Base-by-base conservation (phyloP, 1,284 basidiomycete genomes). In the Lentinula novae-zelandiae region DNA sequence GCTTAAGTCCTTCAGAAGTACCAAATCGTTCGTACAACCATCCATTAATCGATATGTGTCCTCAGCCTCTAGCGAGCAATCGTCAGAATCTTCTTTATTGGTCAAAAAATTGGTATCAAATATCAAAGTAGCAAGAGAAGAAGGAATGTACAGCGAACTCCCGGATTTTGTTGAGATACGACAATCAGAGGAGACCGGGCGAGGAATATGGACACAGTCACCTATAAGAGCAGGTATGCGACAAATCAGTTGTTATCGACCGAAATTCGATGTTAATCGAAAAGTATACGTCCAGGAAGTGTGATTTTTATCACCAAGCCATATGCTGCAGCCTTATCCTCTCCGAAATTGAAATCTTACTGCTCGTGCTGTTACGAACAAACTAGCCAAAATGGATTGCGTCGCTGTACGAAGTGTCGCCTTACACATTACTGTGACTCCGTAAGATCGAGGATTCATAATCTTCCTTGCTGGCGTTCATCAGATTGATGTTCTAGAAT, bases 361-460 rank as follows among this genome's bases (percentile, higher is more conserved):
- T 96, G 94, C 67, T 90, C 90, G 0, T 76, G 75, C 9, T 96
- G 94, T 67, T 82, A 82, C 50, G 75, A 73, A 0, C 69, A 75
- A 1, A 67, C 77, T 13, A 65, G 71, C 0, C 48, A 66, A 1
- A 57, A 71, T 8, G 73, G 75, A 0, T 68, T 90, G 62, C 86
- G 83, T 67, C 78, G 89, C 53, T 96, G 94, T 72, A 84, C 87
- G 0, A 77, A 77, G 17, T 96, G 94, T 69, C 83, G 81, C 53
- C 74, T 76, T 0, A 68, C 91, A 2, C 79, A 82, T 67, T 96
- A 96, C 69, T 96, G 94, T 70, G 81, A 85, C 54, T 66, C 77
- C 8, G 93, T 93, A 58, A n/a, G 71, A 67, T 58, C 5, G 27
- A 27, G 6, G 17, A 36, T 44, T 38, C 48, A 59, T 22, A 13